Conservation (phyloP, 1,284 basidiomycete genomes). For the Trichosporon sp. region DNA sequence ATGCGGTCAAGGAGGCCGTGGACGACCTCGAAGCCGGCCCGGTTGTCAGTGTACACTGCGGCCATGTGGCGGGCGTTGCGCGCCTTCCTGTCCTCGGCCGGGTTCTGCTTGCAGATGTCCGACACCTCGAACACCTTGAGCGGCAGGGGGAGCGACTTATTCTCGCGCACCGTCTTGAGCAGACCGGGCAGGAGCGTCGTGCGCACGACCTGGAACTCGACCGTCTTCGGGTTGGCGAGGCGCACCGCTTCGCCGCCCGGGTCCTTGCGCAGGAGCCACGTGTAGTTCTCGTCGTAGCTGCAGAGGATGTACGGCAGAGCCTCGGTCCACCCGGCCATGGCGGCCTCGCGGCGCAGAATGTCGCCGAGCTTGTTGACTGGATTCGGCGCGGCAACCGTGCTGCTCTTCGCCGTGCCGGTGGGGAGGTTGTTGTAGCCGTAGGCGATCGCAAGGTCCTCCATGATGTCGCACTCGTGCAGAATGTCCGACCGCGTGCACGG, state of each 20-base stretch:
- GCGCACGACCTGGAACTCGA: constrained; percentile 96
- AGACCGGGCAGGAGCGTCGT: constrained; percentile 92
- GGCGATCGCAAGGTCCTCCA: constrained; percentile 97
- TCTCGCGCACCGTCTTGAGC: constrained; percentile 94
- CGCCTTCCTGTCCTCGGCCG: constrained; percentile 68
- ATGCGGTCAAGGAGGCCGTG: constrained; percentile 90
- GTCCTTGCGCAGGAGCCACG: constrained; percentile 79
- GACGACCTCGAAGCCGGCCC: constrained; percentile 92
- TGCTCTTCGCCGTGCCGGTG: constrained; percentile 85
- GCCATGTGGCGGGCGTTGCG: constrained; percentile 81
- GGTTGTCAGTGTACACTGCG: constrained; percentile 92
- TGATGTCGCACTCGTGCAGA: constrained; percentile 94
- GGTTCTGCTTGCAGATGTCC: constrained; percentile 88
- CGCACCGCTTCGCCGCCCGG: constrained; percentile 75
- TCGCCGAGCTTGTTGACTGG: constrained; percentile 87
- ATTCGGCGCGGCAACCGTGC: constrained; percentile 88
- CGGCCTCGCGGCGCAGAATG: constrained; percentile 83
- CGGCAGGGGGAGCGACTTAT: constrained; percentile 86
- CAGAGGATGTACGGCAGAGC: constrained; percentile 94
- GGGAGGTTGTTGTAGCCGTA: constrained; percentile 98
- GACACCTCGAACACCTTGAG: constrained; percentile 91
- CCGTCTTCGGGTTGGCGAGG: constrained; percentile 93
- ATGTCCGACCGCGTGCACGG: constrained; percentile 94
- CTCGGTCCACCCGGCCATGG: constrained; percentile 91
- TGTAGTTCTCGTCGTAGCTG: constrained; percentile 97